A percentile compares a stretch with the other conserved stretches of the same genome.
These are phyloP conservation scores for Fusarium fracticaudum DNA, from an alignment of 2,329 filamentous ascomycete species.

Conservation along the genomic window DNA sequence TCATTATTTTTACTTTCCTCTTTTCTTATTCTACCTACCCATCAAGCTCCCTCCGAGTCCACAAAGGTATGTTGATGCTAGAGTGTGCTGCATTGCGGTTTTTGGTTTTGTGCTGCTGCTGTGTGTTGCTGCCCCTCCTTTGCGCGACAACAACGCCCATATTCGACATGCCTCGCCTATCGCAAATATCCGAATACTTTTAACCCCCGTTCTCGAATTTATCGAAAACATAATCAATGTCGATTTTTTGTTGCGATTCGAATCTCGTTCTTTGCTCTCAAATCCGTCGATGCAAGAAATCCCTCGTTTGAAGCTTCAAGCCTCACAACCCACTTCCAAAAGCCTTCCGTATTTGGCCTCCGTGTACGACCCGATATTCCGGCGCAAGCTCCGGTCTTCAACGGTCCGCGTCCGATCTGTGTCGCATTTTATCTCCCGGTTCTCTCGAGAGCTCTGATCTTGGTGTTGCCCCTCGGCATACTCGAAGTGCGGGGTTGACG, in stretches of 20 bases:
- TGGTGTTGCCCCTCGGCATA: conserved; percentile 19
- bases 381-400: conserved; percentile 9
- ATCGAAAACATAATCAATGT: neutral
- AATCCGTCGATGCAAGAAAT: conserved; percentile 22
- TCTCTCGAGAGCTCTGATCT: neutral
- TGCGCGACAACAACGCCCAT: conserved; percentile 25
- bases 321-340: neutral
- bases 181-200: conserved; percentile 13
- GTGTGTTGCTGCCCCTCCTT: conserved; percentile 31
- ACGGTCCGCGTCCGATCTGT: conserved; percentile 1
- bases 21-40: conserved; percentile 14
- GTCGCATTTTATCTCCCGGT: neutral
- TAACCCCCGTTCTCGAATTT: conserved; percentile 2
- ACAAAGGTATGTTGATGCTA: conserved; percentile 33
- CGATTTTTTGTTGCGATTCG: neutral
- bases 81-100: conserved; percentile 28
- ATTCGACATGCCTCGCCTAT: conserved; percentile 19
- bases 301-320: conserved; percentile 26
- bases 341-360: conserved; percentile 9
- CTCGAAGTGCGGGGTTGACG: conserved; percentile 28
- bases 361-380: conserved; percentile 40
- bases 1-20: conserved; percentile 8
- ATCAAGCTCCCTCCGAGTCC: conserved; percentile 33
- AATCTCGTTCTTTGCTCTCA: neutral
- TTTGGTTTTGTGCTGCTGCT: conserved; percentile 12